phyloP scores from a whole-genome alignment of 345 rosid genomes.

The Eucalyptus virginea region DNA sequence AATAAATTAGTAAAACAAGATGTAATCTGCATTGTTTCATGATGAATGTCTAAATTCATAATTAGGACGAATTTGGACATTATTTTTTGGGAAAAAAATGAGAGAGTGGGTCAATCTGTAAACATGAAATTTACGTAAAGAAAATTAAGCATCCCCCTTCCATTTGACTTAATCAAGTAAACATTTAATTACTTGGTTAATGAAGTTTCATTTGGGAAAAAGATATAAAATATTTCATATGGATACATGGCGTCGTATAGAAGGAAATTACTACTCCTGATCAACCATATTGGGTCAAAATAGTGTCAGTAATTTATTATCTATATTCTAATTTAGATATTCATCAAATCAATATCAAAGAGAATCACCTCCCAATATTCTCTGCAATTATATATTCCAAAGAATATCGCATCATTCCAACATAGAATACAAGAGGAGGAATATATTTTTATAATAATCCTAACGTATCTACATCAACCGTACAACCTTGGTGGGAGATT shows the following conservation, averaged over 20 bases:
- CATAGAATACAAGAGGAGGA: not conserved
- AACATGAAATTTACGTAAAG: not conserved
- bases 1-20: not conserved
- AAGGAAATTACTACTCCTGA: not conserved
- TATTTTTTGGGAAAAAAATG: too few species aligned
- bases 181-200: not conserved
- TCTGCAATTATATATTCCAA: not conserved
- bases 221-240: not conserved
- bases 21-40: not conserved
- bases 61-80: not conserved
- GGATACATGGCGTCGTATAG: not conserved
- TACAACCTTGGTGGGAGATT: not conserved
- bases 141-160: not conserved
- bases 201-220: not conserved
- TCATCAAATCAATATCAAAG: not conserved
- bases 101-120: not conserved
- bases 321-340: not conserved
- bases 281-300: not conserved
- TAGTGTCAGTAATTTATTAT: not conserved
- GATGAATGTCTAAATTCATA: not conserved
- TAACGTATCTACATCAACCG: not conserved
- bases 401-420: not conserved
- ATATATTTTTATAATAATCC: not conserved
- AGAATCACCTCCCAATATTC: not conserved
- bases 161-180: not conserved